Evolutionary conservation across 2,329 filamentous ascomycete genomes (phyloP), one percentile per base, ranked within the genome.

Genomic region (Colletotrichum chrysophilum): DNA sequence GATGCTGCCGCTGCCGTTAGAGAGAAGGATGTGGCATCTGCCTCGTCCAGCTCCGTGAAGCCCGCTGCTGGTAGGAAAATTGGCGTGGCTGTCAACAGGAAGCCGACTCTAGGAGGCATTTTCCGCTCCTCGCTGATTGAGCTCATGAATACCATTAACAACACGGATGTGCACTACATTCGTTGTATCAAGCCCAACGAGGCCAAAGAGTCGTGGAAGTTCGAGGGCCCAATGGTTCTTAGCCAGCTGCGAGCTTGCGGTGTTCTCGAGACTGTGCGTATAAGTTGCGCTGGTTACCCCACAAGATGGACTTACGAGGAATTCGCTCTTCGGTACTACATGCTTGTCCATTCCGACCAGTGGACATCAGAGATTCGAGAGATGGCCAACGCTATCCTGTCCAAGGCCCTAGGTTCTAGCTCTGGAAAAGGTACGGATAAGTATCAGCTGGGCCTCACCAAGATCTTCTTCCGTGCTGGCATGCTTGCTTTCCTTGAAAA

Each of bases 181-280:
- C 93, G 97, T 80, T 99, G 97, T 85, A 98, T 99, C 87, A 99
- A 99, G 87, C 97, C 97, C 36, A 99, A 99, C 83, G 97, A 99
- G 86, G 95, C 93, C 66, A 99, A 99, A 86, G 95, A 95, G 81
- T 92, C 97, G 0, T 99, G 97, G 97, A 96, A 97, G 81, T 99
- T 98, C 77, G 97, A 99, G 83, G 97, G 97, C 0, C 97, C 97
- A 4, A 99, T 99, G 97, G 97, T 99, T 79, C 91, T 99, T 76
- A 98, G 95, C 85, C 97, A 99, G 86, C 89, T 99, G 81, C 93
- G 97, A 85, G 97, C 97, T 86, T 99, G 97, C 87, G 97, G 97
- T 96, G 97, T 99, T 48, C 91, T 99, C 74, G 97, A 99, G 87
- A 99, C 97, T 5, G 97, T 99, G 73, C 93, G 97, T 83, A 99